A percentile compares a stretch with the other conserved stretches of the same genome.
phyloP scores from a whole-genome alignment of 805 yeast species.

The Kazachstania viticola region DNA sequence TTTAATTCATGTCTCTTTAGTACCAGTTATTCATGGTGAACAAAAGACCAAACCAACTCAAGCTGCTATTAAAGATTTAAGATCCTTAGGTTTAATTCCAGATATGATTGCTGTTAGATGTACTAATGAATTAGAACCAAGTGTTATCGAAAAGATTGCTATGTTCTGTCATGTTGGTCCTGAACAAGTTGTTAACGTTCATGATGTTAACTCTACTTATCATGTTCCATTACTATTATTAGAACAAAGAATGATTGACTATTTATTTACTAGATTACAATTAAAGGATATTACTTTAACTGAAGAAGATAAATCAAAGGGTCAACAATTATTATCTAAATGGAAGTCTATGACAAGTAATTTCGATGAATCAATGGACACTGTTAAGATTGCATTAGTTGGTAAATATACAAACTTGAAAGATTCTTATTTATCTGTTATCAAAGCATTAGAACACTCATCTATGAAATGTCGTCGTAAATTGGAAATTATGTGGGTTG shows the following conservation, averaged over 20 bases:
- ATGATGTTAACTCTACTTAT: conserved; percentile 92
- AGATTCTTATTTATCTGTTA: conserved; percentile 89
- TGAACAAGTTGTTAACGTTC: conserved; percentile 94
- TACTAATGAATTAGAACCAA: conserved; percentile 62
- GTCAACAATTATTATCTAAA: conserved; percentile 54
- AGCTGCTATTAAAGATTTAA: conserved; percentile 94
- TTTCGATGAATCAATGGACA: conserved; percentile 74
- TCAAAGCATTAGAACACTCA: conserved; percentile 90
- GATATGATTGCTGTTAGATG: conserved; percentile 98
- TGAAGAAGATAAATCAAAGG: conserved; percentile 45
- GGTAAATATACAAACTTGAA: conserved; percentile 95
- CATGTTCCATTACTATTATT: conserved; percentile 89
- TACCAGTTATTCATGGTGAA: conserved; percentile 97
- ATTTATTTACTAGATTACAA: conserved; percentile 54
- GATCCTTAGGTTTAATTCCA: conserved; percentile 89
- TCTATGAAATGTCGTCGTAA: conserved; percentile 81
- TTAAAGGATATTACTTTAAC: conserved; percentile 39
- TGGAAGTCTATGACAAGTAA: conserved; percentile 75
- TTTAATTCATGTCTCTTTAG: conserved; percentile 89
- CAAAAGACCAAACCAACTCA: conserved; percentile 99
- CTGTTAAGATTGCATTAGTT: conserved; percentile 88
- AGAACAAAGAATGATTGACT: conserved; percentile 75
- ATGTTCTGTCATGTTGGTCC: conserved; percentile 99
- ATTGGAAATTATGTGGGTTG: conserved; percentile 91
- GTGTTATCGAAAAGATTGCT: conserved; percentile 90